Evolutionary conservation across 345 rosid genomes (phyloP).

Genomic region (Lenwebbia sp.): DNA sequence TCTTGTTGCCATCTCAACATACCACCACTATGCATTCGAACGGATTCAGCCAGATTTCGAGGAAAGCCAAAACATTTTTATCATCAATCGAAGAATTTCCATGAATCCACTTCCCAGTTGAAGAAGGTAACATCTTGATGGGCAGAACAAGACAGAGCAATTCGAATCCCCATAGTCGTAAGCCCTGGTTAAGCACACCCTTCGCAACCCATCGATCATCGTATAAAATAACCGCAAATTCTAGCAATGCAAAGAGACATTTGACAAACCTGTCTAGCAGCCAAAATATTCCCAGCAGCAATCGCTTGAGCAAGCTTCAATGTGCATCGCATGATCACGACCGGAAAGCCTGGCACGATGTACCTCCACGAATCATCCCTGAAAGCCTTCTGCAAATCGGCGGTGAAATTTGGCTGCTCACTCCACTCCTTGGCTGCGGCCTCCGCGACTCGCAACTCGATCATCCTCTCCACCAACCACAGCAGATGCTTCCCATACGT

Average conservation of each 20-base stretch:
- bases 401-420: constrained; percentile 40
- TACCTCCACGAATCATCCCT: constrained; percentile 60
- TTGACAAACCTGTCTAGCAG: constrained; percentile 40
- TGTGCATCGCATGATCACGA: constrained; percentile 42
- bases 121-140: not conserved
- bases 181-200: not conserved
- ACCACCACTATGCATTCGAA: not conserved
- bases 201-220: not conserved
- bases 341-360: constrained; percentile 57
- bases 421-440: constrained; percentile 60
- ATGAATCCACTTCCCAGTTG: not conserved
- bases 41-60: not conserved
- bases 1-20: not conserved
- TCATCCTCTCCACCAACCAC: constrained; percentile 76
- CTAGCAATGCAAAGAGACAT: not conserved
- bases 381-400: constrained; percentile 55
- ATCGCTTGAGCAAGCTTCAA: constrained; percentile 52
- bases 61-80: not conserved
- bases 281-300: constrained; percentile 43
- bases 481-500: constrained; percentile 46
- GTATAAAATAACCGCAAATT: not conserved
- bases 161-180: not conserved
- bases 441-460: constrained; percentile 61
- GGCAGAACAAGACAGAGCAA: not conserved
- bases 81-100: not conserved